Base-by-base conservation (phyloP, 2,329 filamentous ascomycete species). In the Aspergillus puulaauensis region DNA sequence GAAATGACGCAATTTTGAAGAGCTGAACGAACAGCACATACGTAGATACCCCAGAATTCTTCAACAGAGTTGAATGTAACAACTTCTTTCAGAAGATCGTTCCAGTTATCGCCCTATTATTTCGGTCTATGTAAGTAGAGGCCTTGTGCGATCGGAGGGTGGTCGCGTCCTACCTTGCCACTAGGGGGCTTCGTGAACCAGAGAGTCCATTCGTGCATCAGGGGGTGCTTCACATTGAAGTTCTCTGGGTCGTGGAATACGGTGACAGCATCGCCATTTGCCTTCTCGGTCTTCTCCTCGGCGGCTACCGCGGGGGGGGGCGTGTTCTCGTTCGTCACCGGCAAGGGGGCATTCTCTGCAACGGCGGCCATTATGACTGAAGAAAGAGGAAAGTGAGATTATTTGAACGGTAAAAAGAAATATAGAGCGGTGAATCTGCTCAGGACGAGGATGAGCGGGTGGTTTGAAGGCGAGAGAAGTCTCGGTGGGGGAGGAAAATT, bases 1-100 rank as follows among this genome's bases (percentile, higher is more conserved):
- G 66, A 50, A 50, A 63, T 15, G 12, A 21, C 24, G 39, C 27
- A 35, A 19, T 23, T 11, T 37, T 12, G 17, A 11, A 6, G 21
- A 53, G 45, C 9, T 23, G 31, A 53, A 37, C 49, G 8, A 6
- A 49, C 35, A 58, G 56, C 40, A 82, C 93, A 75, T 84, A 99
- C 96, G 79, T 98, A 98, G 74, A 99, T 91, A 59, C 95, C 95
- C 95, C 95, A 99, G 79, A 99, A 99, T 77, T 99, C 96, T 80
- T 99, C 95, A 24, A 99, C 95, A 3, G 93, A 96, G 80, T 96
- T 91, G 72, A 99, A 98, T 57, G 91, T 97, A 72, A 99, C 97
- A 68, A 99, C 93, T 77, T 99, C 92, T 82, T 99, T 99, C 63
- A 99, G 81, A 62, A 98, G 82, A 75, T 99, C 95, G 67, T 96